A percentile compares a stretch with the other conserved stretches of the same genome.
These are phyloP conservation scores for Trichoderma arundinaceum DNA, from an alignment of 2,329 filamentous ascomycete genomes.

Conservation along the genomic window DNA sequence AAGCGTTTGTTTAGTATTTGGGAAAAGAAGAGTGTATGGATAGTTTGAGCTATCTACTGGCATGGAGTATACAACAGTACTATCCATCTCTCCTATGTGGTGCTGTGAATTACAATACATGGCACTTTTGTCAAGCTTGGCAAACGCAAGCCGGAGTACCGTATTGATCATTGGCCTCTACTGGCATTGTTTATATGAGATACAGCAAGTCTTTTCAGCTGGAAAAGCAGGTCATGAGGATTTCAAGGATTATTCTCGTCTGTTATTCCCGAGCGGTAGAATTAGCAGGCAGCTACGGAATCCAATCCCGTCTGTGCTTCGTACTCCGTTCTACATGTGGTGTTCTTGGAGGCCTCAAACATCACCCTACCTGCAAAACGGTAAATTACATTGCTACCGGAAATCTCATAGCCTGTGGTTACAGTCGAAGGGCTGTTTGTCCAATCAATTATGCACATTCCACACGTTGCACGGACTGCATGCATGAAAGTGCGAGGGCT, in stretches of 20 bases:
- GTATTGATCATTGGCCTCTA: too few species aligned
- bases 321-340: background rate
- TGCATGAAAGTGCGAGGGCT: background rate
- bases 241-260: background rate
- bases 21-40: too few species aligned
- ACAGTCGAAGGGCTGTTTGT: background rate
- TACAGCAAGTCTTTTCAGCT: too few species aligned
- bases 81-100: too few species aligned
- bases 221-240: too few species aligned
- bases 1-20: too few species aligned
- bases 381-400: background rate
- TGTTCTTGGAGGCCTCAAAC: conserved; percentile 5
- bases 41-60: too few species aligned
- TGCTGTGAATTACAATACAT: too few species aligned
- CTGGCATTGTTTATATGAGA: too few species aligned
- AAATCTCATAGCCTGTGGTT: background rate
- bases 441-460: background rate
- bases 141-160: too few species aligned
- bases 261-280: background rate
- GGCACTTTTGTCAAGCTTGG: too few species aligned
- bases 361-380: background rate
- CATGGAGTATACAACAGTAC: too few species aligned
- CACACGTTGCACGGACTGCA: background rate
- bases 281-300: background rate
- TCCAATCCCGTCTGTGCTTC: background rate